Conservation (phyloP, 2,329 filamentous ascomycete genomes). For the Chrysosporium keratinophilum region DNA sequence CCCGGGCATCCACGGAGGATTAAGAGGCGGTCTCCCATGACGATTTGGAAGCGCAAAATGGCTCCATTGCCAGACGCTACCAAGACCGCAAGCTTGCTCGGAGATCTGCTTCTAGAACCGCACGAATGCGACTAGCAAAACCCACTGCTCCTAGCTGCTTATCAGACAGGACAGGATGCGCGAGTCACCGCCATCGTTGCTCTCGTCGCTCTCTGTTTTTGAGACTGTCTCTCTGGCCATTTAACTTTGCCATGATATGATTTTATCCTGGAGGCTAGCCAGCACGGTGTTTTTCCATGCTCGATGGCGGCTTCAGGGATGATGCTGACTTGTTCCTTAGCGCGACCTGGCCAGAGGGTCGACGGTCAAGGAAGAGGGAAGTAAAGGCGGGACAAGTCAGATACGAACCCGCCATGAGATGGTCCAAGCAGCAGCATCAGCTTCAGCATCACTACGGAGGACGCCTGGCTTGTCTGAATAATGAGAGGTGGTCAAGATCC, state of each 20-base stretch:
- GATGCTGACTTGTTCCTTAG: background rate
- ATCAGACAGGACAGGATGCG: background rate
- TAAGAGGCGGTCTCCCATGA: background rate
- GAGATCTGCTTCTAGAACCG: conserved; percentile 7
- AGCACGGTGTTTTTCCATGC: background rate
- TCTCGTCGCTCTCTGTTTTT: background rate
- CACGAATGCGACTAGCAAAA: background rate
- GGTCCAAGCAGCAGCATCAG: background rate
- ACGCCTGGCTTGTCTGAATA: no score
- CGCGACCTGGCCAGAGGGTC: background rate
- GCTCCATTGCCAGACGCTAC: background rate
- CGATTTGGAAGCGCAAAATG: background rate
- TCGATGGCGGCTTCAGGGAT: conserved; percentile 7
- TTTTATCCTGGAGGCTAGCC: no score
- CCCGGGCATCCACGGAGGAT: no score
- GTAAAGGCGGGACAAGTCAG: background rate
- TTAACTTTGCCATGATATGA: no score
- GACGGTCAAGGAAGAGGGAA: background rate
- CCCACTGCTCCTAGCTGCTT: background rate
- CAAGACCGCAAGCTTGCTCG: background rate
- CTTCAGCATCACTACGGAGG: no score
- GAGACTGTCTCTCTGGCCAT: no score
- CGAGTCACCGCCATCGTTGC: background rate
- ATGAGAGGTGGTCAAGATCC: no score
- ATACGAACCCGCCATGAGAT: conserved; percentile 1